These are phyloP conservation scores for Croton laevigatus DNA, from an alignment of 441 rosid species.

Conservation along the genomic window DNA sequence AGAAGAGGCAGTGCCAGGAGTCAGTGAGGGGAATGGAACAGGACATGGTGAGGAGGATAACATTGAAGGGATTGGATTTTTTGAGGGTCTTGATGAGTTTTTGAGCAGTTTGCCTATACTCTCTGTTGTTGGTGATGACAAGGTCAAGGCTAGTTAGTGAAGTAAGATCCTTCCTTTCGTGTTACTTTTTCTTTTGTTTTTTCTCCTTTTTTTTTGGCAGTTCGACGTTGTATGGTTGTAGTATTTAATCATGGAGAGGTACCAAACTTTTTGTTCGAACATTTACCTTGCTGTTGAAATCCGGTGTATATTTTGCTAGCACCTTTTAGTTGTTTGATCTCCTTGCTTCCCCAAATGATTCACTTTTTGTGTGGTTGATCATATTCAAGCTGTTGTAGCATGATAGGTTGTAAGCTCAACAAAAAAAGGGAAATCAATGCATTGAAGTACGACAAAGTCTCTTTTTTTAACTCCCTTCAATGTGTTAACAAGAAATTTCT, in stretches of 20 bases:
- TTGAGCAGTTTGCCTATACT: conserved; percentile 90
- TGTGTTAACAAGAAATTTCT: not conserved
- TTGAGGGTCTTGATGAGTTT: conserved; percentile 96
- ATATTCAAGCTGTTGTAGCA: conserved; percentile 1
- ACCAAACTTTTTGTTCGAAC: conserved; percentile 23
- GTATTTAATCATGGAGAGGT: conserved; percentile 37
- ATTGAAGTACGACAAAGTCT: not conserved
- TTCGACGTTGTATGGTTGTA: conserved; percentile 28
- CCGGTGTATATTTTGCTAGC: conserved; percentile 35
- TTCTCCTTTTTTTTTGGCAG: conserved; percentile 28
- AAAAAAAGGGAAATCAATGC: not conserved
- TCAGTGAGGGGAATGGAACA: conserved; percentile 40
- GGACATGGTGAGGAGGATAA: conserved; percentile 69
- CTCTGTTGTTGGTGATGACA: conserved; percentile 74
- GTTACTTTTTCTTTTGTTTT: conserved; percentile 26
- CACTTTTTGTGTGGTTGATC: conserved; percentile 1
- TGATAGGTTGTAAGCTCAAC: not conserved
- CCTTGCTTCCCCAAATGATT: conserved; percentile 10
- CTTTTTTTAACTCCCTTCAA: not conserved
- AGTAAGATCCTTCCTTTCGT: conserved; percentile 36
- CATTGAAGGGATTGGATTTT: conserved; percentile 74
- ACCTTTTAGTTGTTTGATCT: conserved; percentile 13
- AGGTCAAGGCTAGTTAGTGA: conserved; percentile 75
- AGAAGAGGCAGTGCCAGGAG: conserved; percentile 57
- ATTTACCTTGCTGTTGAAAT: conserved; percentile 33